Base-by-base conservation (phyloP, 2,329 filamentous ascomycete species). In the Fonsecaea monophora region DNA sequence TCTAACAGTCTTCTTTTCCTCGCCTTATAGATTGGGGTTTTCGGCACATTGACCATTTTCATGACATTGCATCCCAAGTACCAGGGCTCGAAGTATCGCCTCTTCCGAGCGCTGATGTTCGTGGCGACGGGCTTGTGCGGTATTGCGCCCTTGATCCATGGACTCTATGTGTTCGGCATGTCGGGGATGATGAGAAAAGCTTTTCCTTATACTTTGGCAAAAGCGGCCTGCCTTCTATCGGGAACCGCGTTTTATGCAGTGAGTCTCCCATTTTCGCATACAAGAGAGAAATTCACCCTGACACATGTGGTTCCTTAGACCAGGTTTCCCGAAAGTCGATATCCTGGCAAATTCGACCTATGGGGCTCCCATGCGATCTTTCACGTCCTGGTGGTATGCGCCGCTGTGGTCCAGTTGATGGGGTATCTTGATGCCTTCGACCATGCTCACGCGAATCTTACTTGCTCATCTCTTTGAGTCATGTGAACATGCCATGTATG, bases 161-260 rank as follows among this genome's bases (percentile, higher is more conserved):
- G 73, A 60, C 60, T 74, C 56, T 70, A 57, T 35, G 59, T 75
- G 48, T 76, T 75, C 68, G 74, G 74, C 48, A 64, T 75, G 34
- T 64, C 64, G 37, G 73, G 73, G 65, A 75, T 75, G 72, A 74
- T 70, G 64, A 72, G 62, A 62, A 70, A 73, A 70, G 70, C 68
- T 66, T 68, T 73, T 60, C 68, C 64, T 60, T 73, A 69, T 56
- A 68, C 68, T 69, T 32, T 69, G 61, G 68, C 57, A 65, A 61
- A 61, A 61, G 70, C 68, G 70, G 71, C 65, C 66, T 73, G 66
- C 57, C 70, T 73, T 69, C 64, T 74, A 70, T 66, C 65, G 63
- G 71, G 74, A 61, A 70, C 74, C 68, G 70, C 54, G 40, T 60
- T 75, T 61, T 75, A 75, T 71, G 72, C 71, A 53, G 73, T 74